These are phyloP conservation scores for Calocera viscosa DNA, from an alignment of 768 basidiomycete species.

Conservation along the genomic window DNA sequence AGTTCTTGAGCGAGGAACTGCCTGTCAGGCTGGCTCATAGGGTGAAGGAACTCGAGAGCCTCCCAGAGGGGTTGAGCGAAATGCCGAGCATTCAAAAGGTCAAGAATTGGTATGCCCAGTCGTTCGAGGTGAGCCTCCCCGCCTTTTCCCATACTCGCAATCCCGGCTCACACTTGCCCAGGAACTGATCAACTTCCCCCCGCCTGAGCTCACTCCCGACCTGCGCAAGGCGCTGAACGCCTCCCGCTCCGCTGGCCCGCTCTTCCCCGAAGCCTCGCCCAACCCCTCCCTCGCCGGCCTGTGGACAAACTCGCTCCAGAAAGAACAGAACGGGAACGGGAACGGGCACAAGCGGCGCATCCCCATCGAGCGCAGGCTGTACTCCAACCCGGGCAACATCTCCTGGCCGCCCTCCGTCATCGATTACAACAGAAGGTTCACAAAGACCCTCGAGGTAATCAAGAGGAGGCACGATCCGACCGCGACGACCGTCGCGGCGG, in stretches of 20 bases:
- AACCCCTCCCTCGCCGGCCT: conserved; percentile 61
- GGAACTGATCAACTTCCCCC: conserved; percentile 83
- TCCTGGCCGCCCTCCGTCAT: conserved; percentile 85
- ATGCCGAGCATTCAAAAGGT: conserved; percentile 92
- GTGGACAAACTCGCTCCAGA: conserved; percentile 11
- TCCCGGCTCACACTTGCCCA: conserved; percentile 41
- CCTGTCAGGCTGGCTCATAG: conserved; percentile 91
- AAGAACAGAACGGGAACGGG: conserved; percentile 23
- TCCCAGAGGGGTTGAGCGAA: conserved; percentile 79
- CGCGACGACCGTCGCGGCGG: conserved; percentile 75
- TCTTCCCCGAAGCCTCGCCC: conserved; percentile 60
- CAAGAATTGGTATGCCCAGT: conserved; percentile 98
- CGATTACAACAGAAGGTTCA: conserved; percentile 88
- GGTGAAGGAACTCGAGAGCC: conserved; percentile 86
- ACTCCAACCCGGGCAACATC: conserved; percentile 56
- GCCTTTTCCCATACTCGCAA: background rate
- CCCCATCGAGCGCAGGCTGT: conserved; percentile 80
- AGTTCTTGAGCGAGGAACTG: conserved; percentile 85
- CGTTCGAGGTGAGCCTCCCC: conserved; percentile 65
- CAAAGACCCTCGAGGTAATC: conserved; percentile 71
- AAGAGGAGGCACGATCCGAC: conserved; percentile 95
- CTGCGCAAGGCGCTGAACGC: conserved; percentile 55
- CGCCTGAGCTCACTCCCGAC: conserved; percentile 53
- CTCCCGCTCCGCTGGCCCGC: conserved; percentile 34
- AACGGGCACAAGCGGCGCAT: conserved; percentile 54